Percentiles rank a stretch among this genome's conserved stretches.
Evolutionary conservation across 23 red algal species (phyloP).

Genomic region (Gracilaria vermiculophylla): DNA sequence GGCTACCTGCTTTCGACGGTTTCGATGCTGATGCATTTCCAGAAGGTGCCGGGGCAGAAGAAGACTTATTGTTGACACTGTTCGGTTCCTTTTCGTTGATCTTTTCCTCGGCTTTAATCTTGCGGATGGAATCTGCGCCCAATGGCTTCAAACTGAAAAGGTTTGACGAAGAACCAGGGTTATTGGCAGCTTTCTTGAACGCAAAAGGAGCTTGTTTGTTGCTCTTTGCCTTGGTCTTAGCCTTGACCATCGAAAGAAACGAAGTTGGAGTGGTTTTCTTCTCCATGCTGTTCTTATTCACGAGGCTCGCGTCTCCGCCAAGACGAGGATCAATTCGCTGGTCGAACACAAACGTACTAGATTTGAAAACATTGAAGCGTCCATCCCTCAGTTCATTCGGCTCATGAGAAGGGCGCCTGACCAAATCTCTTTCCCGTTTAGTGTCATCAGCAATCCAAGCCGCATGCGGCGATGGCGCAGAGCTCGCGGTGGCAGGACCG

Average conservation of each 20-base stretch:
- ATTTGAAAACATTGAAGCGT: neutral
- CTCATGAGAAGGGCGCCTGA: constrained; percentile 4
- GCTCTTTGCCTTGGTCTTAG: neutral
- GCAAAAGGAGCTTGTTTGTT: constrained; percentile 7
- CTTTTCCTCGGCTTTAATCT: neutral
- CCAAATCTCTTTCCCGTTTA: neutral
- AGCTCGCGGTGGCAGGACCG: neutral
- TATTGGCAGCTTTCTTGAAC: constrained; percentile 7
- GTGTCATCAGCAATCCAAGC: neutral
- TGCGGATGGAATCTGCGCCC: neutral
- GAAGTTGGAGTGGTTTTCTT: neutral
- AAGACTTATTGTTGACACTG: neutral
- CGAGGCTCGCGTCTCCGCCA: neutral
- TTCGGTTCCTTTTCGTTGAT: neutral
- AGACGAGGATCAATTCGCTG: constrained; percentile 9
- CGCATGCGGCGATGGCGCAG: neutral
- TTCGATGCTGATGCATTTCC: neutral
- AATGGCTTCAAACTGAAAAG: constrained; percentile 28
- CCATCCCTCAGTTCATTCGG: constrained; percentile 33
- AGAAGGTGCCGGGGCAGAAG: neutral
- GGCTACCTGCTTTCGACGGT: neutral
- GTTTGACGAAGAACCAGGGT: neutral
- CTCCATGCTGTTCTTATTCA: neutral
- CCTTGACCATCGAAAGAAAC: constrained; percentile 2
- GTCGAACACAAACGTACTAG: neutral